A percentile compares a stretch with the other conserved stretches of the same genome.
Evolutionary conservation across 2,329 filamentous ascomycete species (phyloP).

Genomic region (Pseudocercospora crystallina): DNA sequence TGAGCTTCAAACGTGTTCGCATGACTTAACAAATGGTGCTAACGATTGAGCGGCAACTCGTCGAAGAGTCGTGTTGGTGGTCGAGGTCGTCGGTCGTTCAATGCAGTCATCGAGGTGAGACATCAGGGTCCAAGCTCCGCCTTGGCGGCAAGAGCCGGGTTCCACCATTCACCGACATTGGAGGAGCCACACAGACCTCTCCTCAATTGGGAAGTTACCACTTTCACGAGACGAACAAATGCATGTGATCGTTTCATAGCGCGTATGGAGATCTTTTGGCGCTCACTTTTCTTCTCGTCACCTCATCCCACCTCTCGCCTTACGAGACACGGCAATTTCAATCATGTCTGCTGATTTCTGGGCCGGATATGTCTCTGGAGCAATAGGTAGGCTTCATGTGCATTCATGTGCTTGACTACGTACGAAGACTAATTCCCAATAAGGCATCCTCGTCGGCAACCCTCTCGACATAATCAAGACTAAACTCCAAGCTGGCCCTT

Average conservation of each 20-base stretch:
- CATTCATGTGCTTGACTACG: no score
- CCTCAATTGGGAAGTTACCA: constrained; percentile 6
- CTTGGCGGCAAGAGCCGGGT: no score
- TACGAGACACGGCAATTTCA: neutral
- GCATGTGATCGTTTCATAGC: neutral
- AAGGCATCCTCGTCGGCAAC: constrained; percentile 80
- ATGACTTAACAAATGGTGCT: neutral
- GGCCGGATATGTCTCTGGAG: constrained; percentile 87
- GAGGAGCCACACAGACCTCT: neutral
- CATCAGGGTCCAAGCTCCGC: constrained; percentile 3
- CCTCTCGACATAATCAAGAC: constrained; percentile 71
- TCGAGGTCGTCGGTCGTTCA: neutral
- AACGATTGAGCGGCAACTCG: no score
- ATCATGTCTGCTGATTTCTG: constrained; percentile 86
- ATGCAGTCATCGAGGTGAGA: constrained; percentile 3
- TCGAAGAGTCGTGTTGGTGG: no score
- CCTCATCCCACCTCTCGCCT: neutral
- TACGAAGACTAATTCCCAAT: no score
- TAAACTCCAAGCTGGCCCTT: constrained; percentile 67
- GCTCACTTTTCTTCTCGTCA: neutral
- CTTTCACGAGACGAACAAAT: neutral
- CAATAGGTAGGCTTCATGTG: constrained; percentile 48
- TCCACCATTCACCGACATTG: constrained; percentile 5
- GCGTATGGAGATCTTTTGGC: constrained; percentile 5
- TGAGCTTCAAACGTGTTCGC: neutral